Evolutionary conservation across 331 rosid species (phyloP).

Genomic region (Prunus yedoensis): DNA sequence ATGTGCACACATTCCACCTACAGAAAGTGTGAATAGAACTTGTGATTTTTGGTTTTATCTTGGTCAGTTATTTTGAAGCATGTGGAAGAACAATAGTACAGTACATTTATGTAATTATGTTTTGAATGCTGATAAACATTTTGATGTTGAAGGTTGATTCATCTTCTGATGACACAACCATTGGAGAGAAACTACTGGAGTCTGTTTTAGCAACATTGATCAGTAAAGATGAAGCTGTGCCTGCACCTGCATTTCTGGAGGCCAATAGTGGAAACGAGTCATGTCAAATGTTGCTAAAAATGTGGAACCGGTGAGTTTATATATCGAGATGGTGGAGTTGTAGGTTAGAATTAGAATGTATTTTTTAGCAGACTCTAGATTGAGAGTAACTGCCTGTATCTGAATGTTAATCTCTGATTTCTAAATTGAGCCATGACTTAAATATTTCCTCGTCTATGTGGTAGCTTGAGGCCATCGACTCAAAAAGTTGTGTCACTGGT

Average conservation of each 20-base stretch:
- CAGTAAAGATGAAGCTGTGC: constrained; percentile 37
- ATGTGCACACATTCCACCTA: neutral
- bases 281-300: constrained; percentile 55
- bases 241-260: constrained; percentile 62
- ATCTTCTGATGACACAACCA: constrained; percentile 33
- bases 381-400: neutral
- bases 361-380: neutral
- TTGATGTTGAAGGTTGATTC: constrained; percentile 46
- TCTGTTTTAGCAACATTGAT: constrained; percentile 54
- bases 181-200: constrained; percentile 62
- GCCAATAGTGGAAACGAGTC: constrained; percentile 50
- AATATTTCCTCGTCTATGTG: constrained; percentile 20
- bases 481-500: constrained; percentile 58
- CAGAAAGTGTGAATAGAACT: neutral
- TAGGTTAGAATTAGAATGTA: neutral
- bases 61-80: neutral
- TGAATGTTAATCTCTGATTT: constrained; percentile 13
- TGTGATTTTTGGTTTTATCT: neutral
- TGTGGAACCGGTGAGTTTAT: constrained; percentile 68
- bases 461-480: constrained; percentile 70
- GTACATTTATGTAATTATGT: neutral
- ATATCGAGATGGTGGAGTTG: neutral
- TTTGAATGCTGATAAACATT: constrained; percentile 10
- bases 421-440: neutral
- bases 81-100: neutral